phyloP scores from a whole-genome alignment of 2,329 filamentous ascomycete genomes.

The Thielaviopsis musarum region DNA sequence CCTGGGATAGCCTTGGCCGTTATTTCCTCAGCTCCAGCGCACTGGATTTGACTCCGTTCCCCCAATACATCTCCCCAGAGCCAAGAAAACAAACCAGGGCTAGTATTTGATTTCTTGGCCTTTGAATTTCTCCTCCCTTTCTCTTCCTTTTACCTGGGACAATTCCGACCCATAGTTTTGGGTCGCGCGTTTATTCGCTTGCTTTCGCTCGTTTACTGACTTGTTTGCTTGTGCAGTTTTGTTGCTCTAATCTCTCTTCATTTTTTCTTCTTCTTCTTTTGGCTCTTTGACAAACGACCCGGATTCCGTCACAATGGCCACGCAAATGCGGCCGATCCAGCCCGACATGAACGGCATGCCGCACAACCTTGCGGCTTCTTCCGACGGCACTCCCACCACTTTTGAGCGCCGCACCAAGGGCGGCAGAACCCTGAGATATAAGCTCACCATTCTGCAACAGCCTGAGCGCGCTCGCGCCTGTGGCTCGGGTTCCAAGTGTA shows the following conservation, averaged over 20 bases:
- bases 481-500: conserved; percentile 89
- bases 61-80: not conserved
- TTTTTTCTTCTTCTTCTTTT: not conserved
- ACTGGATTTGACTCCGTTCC: not conserved
- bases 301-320: not conserved
- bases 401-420: conserved; percentile 42
- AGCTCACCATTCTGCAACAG: conserved; percentile 76
- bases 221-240: not conserved
- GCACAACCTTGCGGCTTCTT: not conserved
- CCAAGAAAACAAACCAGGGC: not conserved
- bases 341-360: conserved; percentile 2
- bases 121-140: not conserved
- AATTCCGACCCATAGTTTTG: not conserved
- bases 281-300: not conserved
- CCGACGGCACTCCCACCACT: conserved; percentile 1
- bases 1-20: not conserved
- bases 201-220: not conserved
- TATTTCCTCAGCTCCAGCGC: not conserved
- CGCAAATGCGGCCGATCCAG: conserved; percentile 10
- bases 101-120: not conserved
- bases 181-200: not conserved
- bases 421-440: conserved; percentile 64
- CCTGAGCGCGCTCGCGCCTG: conserved; percentile 89
- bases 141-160: not conserved
- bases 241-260: not conserved